Base-by-base conservation (phyloP, 148 eudicot species). In the Persicaria maculosa region DNA sequence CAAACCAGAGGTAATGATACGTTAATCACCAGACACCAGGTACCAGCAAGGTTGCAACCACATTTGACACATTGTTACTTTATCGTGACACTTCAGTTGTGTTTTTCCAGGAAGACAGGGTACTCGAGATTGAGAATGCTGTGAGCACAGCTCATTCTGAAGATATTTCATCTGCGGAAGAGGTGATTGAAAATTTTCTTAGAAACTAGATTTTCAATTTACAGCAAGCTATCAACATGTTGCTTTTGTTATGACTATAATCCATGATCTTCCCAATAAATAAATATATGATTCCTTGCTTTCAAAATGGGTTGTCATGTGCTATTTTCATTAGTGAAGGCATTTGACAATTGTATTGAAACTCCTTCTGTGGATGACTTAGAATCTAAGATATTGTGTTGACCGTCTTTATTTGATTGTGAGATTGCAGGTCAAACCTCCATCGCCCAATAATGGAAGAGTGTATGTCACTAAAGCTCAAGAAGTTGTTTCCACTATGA, bases 401-500 rank as follows among this genome's bases (percentile, higher is more conserved):
- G 47, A 71, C 10, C 46, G 2, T 17, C 16, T 46, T 71, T 46
- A 19, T 45, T 46, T 48, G 4, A 46, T 46, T 71, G 31, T 11
- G 54, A 36, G 47, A 9, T 40, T 47, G 50, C 91, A 89, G 92
- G 83, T 19, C 22, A 86, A 80, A 58, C 50, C 83, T 81, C 81
- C 81, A 76, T 80, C 85, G 73, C 79, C 95, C 14, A 81, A 75
- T 44, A 81, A 53, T 76, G 89, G 93, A 62, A 90, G 82, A 74
- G 82, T 83, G 14, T 87, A 95, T 72, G 92, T 85, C 43, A 86
- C 65, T 79, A 95, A 92, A 88, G 98, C 98, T 36, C 98, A 95
- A 87, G 97, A 87, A 77, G 97, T 92, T 74, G 97, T 92, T 73
- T 87, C 97, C 55, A 95, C 45, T 88, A 78, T 95, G 89, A 80